Percentiles rank a stretch among this genome's conserved stretches.
phyloP scores from a whole-genome alignment of 495 filamentous ascomycete species.

The Clavariopsis aquatica region DNA sequence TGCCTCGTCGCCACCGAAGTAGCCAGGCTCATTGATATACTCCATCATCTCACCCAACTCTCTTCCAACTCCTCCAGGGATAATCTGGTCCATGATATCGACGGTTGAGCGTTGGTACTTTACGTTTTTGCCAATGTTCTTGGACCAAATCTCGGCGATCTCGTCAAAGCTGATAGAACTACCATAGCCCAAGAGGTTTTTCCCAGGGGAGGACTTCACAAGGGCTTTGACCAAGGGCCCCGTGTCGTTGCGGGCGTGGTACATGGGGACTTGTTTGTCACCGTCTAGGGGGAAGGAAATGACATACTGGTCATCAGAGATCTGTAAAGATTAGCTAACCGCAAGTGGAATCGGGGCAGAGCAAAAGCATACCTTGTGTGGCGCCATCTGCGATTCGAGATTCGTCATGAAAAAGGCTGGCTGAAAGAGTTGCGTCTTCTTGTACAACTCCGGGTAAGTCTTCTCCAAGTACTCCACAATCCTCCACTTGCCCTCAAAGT shows the following conservation, averaged over 20 bases:
- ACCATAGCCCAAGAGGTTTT: constrained; percentile 41
- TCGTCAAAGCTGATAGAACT: constrained; percentile 39
- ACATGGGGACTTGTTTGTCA: constrained; percentile 13
- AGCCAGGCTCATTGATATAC: constrained; percentile 7
- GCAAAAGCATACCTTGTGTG: constrained; percentile 14
- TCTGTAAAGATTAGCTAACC: background rate
- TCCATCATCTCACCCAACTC: constrained; percentile 18
- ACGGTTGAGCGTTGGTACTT: constrained; percentile 12
- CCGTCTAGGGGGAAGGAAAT: background rate
- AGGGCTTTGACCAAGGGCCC: constrained; percentile 41
- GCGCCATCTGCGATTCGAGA: constrained; percentile 15
- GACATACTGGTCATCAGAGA: constrained; percentile 1
- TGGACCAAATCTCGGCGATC: constrained; percentile 37
- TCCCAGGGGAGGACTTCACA: constrained; percentile 38
- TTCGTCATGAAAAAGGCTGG: constrained; percentile 47
- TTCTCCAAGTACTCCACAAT: constrained; percentile 49
- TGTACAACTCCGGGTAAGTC: constrained; percentile 48
- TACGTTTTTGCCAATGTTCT: background rate
- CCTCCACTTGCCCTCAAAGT: constrained; percentile 44
- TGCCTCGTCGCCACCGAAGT: constrained; percentile 9
- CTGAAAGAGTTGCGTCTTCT: constrained; percentile 49
- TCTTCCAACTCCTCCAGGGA: constrained; percentile 8
- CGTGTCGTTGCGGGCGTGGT: background rate
- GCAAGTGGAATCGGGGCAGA: background rate
- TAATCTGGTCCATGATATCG: constrained; percentile 7